Conservation (phyloP, 306 rosid species). For the Medicago truncatula region DNA sequence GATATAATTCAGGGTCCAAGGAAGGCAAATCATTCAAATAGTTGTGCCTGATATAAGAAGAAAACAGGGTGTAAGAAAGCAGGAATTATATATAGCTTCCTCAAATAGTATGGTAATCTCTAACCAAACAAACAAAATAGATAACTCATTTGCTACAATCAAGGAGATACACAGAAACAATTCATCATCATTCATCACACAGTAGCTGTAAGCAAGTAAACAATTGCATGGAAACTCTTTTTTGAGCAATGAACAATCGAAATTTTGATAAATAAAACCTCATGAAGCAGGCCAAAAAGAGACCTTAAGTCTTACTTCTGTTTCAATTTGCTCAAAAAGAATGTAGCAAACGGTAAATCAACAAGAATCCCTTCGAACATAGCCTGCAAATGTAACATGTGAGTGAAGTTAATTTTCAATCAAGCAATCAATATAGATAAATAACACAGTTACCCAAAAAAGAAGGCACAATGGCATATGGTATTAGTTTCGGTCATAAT, state of each 20-base stretch:
- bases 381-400: constrained; percentile 63
- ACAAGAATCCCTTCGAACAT: constrained; percentile 99
- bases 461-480: constrained; percentile 8
- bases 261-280: constrained; percentile 28
- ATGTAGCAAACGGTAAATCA: constrained; percentile 95
- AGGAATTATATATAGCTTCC: constrained; percentile 25
- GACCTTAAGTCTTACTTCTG: constrained; percentile 74
- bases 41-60: constrained; percentile 69
- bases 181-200: background rate
- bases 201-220: constrained; percentile 26
- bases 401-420: constrained; percentile 8
- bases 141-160: constrained; percentile 6
- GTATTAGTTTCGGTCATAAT: constrained; percentile 16
- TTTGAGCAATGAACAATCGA: constrained; percentile 33
- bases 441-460: background rate
- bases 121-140: constrained; percentile 16
- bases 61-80: constrained; percentile 28
- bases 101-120: constrained; percentile 26
- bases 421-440: constrained; percentile 20
- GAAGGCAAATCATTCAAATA: constrained; percentile 97
- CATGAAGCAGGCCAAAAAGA: constrained; percentile 38
- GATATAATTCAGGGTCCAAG: constrained; percentile 92
- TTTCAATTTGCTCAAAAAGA: constrained; percentile 95
- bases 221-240: constrained; percentile 16
- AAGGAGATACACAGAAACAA: constrained; percentile 19